These are phyloP conservation scores for Rubroshorea leprosula DNA, from an alignment of 345 rosid genomes.

Conservation along the genomic window DNA sequence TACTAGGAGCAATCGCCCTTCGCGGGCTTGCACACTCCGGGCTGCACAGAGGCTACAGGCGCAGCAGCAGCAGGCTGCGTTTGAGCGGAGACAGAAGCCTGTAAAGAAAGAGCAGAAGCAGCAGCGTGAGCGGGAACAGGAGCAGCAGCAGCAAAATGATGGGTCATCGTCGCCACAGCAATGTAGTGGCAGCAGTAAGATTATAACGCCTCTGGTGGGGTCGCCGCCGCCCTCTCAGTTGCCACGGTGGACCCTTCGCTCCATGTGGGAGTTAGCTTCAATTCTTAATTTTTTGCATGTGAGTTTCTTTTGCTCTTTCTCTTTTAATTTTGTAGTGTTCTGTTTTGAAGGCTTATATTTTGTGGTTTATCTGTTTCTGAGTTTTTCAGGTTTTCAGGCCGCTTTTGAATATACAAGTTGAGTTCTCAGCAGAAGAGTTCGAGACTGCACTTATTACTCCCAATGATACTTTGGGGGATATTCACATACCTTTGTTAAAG, in stretches of 20 bases:
- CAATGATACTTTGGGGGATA: slow-evolving; percentile 84
- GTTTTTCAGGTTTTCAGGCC: slow-evolving; percentile 73
- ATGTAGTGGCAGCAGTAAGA: slow-evolving; percentile 50
- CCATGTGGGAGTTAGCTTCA: slow-evolving; percentile 99
- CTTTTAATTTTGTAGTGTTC: slow-evolving; percentile 18
- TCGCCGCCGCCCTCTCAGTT: slow-evolving; percentile 77
- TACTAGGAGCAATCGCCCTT: slow-evolving; percentile 72
- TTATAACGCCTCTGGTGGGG: slow-evolving; percentile 71
- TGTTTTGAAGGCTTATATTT: slow-evolving; percentile 3
- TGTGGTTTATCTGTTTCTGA: slow-evolving; percentile 9
- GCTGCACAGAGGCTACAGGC: slow-evolving; percentile 76
- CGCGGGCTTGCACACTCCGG: slow-evolving; percentile 92
- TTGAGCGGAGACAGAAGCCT: slow-evolving; percentile 55
- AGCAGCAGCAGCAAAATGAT: slow-evolving; percentile 25
- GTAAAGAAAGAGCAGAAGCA: slow-evolving; percentile 48
- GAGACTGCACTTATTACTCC: slow-evolving; percentile 87
- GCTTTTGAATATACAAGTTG: slow-evolving; percentile 65
- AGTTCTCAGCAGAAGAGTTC: slow-evolving; percentile 96
- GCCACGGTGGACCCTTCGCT: slow-evolving; percentile 93
- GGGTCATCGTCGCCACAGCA: slow-evolving; percentile 36
- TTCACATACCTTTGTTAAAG: slow-evolving; percentile 95
- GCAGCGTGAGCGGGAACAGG: slow-evolving; percentile 19
- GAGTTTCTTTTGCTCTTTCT: slow-evolving; percentile 22
- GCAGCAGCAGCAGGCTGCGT: slow-evolving; percentile 42
- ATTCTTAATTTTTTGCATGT: slow-evolving; percentile 96